Base-by-base conservation (phyloP, 352 stramenopile genomes). In the Phytophthora megakarya region DNA sequence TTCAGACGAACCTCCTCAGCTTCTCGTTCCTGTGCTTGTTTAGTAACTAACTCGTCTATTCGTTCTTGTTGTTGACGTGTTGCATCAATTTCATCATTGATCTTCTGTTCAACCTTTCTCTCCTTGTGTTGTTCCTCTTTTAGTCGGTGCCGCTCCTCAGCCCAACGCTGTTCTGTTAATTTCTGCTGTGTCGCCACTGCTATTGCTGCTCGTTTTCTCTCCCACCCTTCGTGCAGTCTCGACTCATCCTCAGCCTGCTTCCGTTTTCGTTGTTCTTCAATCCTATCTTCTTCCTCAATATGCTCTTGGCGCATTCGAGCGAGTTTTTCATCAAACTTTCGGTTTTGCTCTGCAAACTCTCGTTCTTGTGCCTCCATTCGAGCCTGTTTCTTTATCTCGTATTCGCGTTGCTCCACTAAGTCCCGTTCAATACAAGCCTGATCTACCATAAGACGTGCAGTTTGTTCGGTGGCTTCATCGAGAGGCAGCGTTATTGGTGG, bases 241-340 rank as follows among this genome's bases (percentile, higher is more conserved):
- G 56, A 50, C 46, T 88, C 65, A 45, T 80, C 71, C 38, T 80
- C 78, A 1, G 44, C 65, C 13, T 69, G 43, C 4, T 39, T 71
- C 3, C 13, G 42, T 15, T 70, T 72, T 26, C 70, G 65, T 37
- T 73, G 47, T 8, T 65, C 53, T 18, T 79, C 61, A 0, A 68
- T 13, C 3, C 64, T 59, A 22, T 83, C 61, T 33, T 83, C 73
- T 8, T 84, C 75, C 35, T 85, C 74, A 8, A 73, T 47, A 2
- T 65, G 56, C 11, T 72, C 61, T 32, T 73, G 56, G 3, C 78
- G 73, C 43, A 78, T 64, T 2, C 50, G 69, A 32, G 64, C 58
- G 32, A 88, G 47, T 11, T 86, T 71, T 21, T 83, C 72, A 21
- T 89, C 72, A 45, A 86, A 86, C 40, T 69, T 52, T 9, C 61